Evolutionary conservation across 1,139 yeast species (phyloP).

Genomic region (Blastobotrys aristatus): DNA sequence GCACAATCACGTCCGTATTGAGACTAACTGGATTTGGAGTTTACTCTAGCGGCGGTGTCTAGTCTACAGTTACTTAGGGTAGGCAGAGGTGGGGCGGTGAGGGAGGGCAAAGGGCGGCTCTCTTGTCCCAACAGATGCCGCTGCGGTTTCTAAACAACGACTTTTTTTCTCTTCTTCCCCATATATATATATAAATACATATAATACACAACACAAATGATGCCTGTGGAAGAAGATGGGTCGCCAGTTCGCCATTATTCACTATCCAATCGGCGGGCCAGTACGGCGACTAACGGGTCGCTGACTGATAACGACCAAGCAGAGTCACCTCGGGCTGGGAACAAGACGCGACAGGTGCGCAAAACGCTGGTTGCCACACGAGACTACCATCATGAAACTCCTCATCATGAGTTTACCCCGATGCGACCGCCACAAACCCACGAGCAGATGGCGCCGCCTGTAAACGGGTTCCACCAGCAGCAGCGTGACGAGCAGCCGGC

Average conservation of each 20-base stretch:
- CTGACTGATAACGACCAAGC: background rate
- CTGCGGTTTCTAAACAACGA: background rate
- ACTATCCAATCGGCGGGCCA: background rate
- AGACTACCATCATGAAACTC: background rate
- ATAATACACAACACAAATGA: too few species aligned
- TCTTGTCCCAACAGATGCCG: background rate
- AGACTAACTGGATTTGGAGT: too few species aligned
- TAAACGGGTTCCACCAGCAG: too few species aligned
- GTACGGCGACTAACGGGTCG: background rate
- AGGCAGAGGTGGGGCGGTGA: too few species aligned
- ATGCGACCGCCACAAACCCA: too few species aligned
- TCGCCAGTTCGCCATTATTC: background rate
- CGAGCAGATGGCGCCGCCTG: too few species aligned
- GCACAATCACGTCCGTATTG: too few species aligned
- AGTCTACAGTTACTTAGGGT: too few species aligned
- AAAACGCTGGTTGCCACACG: conserved; percentile 1
- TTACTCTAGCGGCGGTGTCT: too few species aligned
- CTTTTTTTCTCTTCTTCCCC: background rate
- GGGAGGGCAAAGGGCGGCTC: too few species aligned
- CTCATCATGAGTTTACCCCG: background rate
- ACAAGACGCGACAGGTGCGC: background rate
- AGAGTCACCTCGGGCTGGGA: background rate
- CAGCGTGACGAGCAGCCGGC: background rate
- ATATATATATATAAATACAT: too few species aligned
- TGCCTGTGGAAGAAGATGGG: conserved; percentile 2